A percentile compares a stretch with the other conserved stretches of the same genome.
phyloP scores from a whole-genome alignment of 306 rosid species.

The Casuarina equisetifolia region DNA sequence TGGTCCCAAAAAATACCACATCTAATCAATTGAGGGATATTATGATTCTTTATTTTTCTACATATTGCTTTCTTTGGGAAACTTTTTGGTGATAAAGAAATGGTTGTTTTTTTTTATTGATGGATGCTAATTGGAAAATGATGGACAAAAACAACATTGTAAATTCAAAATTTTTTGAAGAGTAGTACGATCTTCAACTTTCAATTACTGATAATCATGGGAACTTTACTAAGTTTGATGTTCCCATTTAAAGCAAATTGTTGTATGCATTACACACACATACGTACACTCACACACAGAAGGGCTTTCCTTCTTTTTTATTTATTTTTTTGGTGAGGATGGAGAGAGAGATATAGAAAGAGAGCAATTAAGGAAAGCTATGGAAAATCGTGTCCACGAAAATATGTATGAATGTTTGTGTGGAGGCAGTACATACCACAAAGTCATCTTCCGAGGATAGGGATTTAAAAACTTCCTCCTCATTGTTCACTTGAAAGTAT shows the following conservation, averaged over 20 bases:
- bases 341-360: background rate
- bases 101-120: background rate
- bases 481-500: constrained; percentile 79
- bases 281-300: background rate
- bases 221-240: no score
- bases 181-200: background rate
- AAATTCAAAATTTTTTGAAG: no score
- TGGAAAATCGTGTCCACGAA: background rate
- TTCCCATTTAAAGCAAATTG: background rate
- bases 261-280: background rate
- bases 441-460: constrained; percentile 76
- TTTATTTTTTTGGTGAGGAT: background rate
- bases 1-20: background rate
- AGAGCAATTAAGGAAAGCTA: background rate
- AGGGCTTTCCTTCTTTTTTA: no score
- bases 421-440: constrained; percentile 62
- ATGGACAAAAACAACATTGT: no score
- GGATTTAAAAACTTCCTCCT: constrained; percentile 69
- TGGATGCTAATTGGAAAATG: no score
- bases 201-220: background rate
- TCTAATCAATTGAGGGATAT: background rate
- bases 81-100: background rate
- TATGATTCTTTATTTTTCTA: background rate
- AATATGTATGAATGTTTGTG: background rate
- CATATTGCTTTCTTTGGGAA: background rate